These are phyloP conservation scores for Aspergillus heteromorphus DNA, from an alignment of 495 filamentous ascomycete species.

Conservation along the genomic window DNA sequence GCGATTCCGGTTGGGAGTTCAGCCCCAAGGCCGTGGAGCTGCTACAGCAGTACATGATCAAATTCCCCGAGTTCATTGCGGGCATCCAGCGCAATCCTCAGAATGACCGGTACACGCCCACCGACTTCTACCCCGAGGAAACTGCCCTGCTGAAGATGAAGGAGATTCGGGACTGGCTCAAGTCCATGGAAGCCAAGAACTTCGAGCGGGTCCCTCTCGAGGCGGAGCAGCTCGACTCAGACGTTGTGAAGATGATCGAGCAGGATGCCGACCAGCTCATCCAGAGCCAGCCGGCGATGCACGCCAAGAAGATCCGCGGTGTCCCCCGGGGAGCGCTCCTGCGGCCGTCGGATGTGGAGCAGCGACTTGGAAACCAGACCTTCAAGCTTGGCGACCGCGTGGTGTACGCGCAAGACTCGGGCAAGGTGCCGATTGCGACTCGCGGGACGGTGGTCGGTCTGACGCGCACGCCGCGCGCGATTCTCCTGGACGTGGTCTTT, in stretches of 20 bases:
- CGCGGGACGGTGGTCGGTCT: slow-evolving; percentile 90
- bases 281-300: slow-evolving; percentile 47
- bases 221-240: slow-evolving; percentile 90
- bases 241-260: slow-evolving; percentile 78
- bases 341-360: slow-evolving; percentile 86
- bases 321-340: slow-evolving; percentile 84
- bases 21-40: slow-evolving; percentile 77
- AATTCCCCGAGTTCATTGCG: slow-evolving; percentile 91
- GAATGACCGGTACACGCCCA: slow-evolving; percentile 68
- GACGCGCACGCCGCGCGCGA: slow-evolving; percentile 73
- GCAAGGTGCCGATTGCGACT: slow-evolving; percentile 89
- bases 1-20: slow-evolving; percentile 87
- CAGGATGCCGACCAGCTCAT: slow-evolving; percentile 59
- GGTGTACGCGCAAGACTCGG: slow-evolving; percentile 87
- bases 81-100: slow-evolving; percentile 73
- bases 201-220: slow-evolving; percentile 93
- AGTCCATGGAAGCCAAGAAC: slow-evolving; percentile 77
- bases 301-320: slow-evolving; percentile 55
- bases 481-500: slow-evolving; percentile 86
- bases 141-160: slow-evolving; percentile 57
- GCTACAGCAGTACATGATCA: slow-evolving; percentile 81
- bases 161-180: slow-evolving; percentile 89
- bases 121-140: slow-evolving; percentile 76
- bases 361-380: slow-evolving; percentile 76
- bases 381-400: slow-evolving; percentile 87